A percentile compares a stretch with the other conserved stretches of the same genome.
Evolutionary conservation across 768 basidiomycete species (phyloP).

Genomic region (Candolleomyces efflorescens): DNA sequence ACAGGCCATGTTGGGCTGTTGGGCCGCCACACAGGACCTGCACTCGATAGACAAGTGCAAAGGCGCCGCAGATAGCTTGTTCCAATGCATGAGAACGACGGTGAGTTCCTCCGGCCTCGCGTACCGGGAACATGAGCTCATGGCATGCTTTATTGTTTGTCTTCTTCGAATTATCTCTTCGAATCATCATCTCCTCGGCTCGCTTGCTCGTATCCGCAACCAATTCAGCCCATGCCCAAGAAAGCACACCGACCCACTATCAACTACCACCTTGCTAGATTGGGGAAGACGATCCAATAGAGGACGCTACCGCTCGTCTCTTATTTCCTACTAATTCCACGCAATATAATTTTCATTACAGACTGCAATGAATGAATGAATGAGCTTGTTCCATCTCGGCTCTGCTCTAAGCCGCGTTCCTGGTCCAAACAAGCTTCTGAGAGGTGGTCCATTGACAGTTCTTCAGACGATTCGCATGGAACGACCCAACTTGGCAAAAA

Average conservation of each 20-base stretch:
- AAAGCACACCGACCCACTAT: slow-evolving; percentile 73
- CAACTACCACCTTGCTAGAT: slow-evolving; percentile 85
- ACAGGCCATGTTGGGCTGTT: slow-evolving; percentile 78
- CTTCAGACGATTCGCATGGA: not conserved
- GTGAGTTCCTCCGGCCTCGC: slow-evolving; percentile 39
- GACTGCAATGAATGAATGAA: not conserved
- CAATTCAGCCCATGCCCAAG: slow-evolving; percentile 56
- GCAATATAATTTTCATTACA: not conserved
- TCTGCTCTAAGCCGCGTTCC: no score
- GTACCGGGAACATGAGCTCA: slow-evolving; percentile 3
- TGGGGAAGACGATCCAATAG: slow-evolving; percentile 72
- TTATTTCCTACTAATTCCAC: not conserved
- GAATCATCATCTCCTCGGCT: not conserved
- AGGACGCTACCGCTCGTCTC: slow-evolving; percentile 9
- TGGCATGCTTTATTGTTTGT: not conserved
- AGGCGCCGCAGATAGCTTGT: slow-evolving; percentile 55
- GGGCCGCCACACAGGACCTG: slow-evolving; percentile 71
- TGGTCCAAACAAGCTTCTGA: not conserved
- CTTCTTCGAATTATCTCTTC: not conserved
- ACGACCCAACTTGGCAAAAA: not conserved
- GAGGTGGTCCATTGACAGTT: not conserved
- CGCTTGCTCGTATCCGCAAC: not conserved
- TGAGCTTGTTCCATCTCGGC: no score
- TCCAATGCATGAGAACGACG: slow-evolving; percentile 81
- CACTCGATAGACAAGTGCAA: slow-evolving; percentile 52